phyloP scores from a whole-genome alignment of 108 stramenopile species.

The Cyclotella kingstonii region DNA sequence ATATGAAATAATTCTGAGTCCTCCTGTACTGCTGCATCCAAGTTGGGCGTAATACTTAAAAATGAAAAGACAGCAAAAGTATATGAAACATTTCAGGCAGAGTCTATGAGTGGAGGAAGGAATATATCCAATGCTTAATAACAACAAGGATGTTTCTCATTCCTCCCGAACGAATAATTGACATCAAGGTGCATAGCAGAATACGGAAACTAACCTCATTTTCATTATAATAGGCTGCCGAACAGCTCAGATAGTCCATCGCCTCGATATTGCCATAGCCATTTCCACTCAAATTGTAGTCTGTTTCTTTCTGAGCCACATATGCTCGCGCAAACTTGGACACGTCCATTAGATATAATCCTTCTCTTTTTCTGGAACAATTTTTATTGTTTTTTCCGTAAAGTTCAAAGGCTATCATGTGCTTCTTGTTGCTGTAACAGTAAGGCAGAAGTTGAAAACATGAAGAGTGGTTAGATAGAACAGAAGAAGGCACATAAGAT shows the following conservation, averaged over 20 bases:
- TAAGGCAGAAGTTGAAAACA: background rate
- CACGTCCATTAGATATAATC: constrained; percentile 35
- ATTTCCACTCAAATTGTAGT: constrained; percentile 26
- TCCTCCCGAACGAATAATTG: too few species aligned
- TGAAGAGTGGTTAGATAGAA: background rate
- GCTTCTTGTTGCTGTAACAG: constrained; percentile 33
- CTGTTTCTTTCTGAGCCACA: constrained; percentile 27
- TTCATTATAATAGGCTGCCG: constrained; percentile 22
- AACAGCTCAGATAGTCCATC: constrained; percentile 30
- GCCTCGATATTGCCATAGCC: constrained; percentile 32
- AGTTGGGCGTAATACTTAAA: constrained; percentile 41
- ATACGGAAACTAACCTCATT: constrained; percentile 15
- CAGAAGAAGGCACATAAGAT: background rate
- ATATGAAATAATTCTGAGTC: constrained; percentile 29
- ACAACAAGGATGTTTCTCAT: too few species aligned
- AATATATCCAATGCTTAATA: too few species aligned
- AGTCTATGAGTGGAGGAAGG: too few species aligned
- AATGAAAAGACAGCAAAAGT: background rate
- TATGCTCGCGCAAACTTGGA: constrained; percentile 36
- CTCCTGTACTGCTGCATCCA: constrained; percentile 29
- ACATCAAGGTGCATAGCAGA: background rate
- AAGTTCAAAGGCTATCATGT: constrained; percentile 35
- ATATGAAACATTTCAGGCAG: too few species aligned
- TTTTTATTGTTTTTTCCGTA: constrained; percentile 34
- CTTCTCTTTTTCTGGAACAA: constrained; percentile 24